These are phyloP conservation scores for Colletotrichum tropicale DNA, from an alignment of 2,329 filamentous ascomycete species.

Conservation along the genomic window DNA sequence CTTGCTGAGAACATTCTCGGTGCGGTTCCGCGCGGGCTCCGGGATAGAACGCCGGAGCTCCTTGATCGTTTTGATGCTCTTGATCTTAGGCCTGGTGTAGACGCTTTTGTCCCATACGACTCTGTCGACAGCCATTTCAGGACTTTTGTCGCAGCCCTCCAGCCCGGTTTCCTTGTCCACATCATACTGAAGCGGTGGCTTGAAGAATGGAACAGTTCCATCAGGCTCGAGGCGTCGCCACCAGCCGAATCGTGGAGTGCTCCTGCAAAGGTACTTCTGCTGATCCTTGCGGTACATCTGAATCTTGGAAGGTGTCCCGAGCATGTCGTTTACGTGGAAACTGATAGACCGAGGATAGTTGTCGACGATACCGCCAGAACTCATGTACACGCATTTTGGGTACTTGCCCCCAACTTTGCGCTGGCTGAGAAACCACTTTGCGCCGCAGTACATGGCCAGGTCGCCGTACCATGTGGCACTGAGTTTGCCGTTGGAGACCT, in stretches of 20 bases:
- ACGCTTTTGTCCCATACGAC: constrained; percentile 13
- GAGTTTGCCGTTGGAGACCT: constrained; percentile 20
- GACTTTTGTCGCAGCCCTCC: constrained; percentile 13
- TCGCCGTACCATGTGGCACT: constrained; percentile 25
- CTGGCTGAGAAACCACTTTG: constrained; percentile 25
- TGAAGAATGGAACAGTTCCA: constrained; percentile 27
- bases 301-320: constrained; percentile 16
- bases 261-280: constrained; percentile 21
- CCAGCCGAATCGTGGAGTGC: constrained; percentile 24
- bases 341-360: constrained; percentile 18
- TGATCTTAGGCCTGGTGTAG: neutral
- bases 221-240: constrained; percentile 22
- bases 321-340: constrained; percentile 25
- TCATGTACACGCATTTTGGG: constrained; percentile 25
- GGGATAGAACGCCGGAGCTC: neutral
- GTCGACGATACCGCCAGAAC: constrained; percentile 19
- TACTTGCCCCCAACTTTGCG: constrained; percentile 14
- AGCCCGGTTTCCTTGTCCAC: neutral
- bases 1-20: neutral
- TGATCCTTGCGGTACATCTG: constrained; percentile 14
- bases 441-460: constrained; percentile 23
- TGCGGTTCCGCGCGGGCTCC: neutral
- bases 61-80: neutral
- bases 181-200: constrained; percentile 27
- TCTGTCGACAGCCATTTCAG: constrained; percentile 21